Base-by-base conservation (phyloP, 768 basidiomycete species). In the Auricularia auricula-judae region DNA sequence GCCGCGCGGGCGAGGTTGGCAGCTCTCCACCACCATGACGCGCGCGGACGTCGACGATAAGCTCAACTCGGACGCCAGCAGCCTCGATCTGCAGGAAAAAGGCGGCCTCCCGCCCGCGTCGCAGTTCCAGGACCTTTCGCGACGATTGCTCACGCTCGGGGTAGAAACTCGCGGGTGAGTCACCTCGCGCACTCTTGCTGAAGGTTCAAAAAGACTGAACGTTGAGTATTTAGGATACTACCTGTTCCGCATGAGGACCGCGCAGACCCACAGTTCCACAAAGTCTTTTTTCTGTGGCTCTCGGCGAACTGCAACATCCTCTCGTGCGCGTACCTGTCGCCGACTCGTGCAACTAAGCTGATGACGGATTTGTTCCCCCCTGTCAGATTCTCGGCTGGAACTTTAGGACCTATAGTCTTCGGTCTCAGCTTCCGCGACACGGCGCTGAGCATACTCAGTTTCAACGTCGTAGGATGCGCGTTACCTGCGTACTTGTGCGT, bases 231-330 rank as follows among this genome's bases (percentile, higher is more conserved):
- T 56, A 62, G 70, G 34, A 86, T 83, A 29, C 72, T 79, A 21
- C 87, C 87, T 3, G 80, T 83, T 1, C 71, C 80, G 0, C 67
- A 72, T 1, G 80, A 80, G 34, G 75, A 82, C 53, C 80, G 86
- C 58, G 78, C 70, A 8, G 86, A 88, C 68, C 80, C 75, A n/a
- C 80, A 59, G 18, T 79, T 83, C 62, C 82, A 82, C 68, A 85
- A 88, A 66, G 73, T 87, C 68, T 88, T 88, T 76, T 85, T 86
- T 69, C 77, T 88, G 3, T 88, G 87, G 87, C 85, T 88, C 69
- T 84, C 87, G 7, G 79, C 82, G 63, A 87, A 86, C 70, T 80
- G 86, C 72, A 87, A 87, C 68, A 81, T 88, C 34, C 75, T 86
- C 18, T 79, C 79, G 74, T 86, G 35, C 34, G 79, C 71, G 10